These are phyloP conservation scores for Thraustotheca clavata DNA, from an alignment of 352 stramenopile genomes.

Conservation along the genomic window DNA sequence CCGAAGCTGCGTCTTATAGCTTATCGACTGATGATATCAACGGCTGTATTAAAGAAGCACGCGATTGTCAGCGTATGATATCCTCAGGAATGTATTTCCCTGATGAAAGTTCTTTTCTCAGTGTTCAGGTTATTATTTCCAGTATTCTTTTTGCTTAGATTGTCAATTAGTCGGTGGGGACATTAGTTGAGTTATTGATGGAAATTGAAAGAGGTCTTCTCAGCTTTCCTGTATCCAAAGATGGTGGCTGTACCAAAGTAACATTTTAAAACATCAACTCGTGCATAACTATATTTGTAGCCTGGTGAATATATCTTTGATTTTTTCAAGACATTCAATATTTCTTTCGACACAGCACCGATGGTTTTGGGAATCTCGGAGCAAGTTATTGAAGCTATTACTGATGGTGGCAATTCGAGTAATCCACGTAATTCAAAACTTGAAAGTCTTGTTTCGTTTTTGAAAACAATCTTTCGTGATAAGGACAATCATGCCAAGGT, in stretches of 20 bases:
- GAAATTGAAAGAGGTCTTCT: constrained; percentile 82
- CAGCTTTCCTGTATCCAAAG: constrained; percentile 57
- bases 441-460: constrained; percentile 69
- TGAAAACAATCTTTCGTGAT: constrained; percentile 78
- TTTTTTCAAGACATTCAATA: constrained; percentile 86
- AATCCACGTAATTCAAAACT: constrained; percentile 55
- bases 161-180: constrained; percentile 53
- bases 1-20: constrained; percentile 94
- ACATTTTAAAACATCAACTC: not conserved
- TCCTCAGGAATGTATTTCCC: not conserved
- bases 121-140: not conserved
- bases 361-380: constrained; percentile 83
- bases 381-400: constrained; percentile 79
- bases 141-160: not conserved
- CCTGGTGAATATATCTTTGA: constrained; percentile 85
- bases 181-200: constrained; percentile 65
- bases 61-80: constrained; percentile 38
- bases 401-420: constrained; percentile 31
- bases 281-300: constrained; percentile 24
- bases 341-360: constrained; percentile 82
- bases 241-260: constrained; percentile 77
- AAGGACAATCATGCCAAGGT: constrained; percentile 73
- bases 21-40: constrained; percentile 91
- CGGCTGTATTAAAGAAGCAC: constrained; percentile 91
- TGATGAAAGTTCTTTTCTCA: constrained; percentile 3